phyloP scores from a whole-genome alignment of 2,329 filamentous ascomycete species.

The Ramichloridium luteum region DNA sequence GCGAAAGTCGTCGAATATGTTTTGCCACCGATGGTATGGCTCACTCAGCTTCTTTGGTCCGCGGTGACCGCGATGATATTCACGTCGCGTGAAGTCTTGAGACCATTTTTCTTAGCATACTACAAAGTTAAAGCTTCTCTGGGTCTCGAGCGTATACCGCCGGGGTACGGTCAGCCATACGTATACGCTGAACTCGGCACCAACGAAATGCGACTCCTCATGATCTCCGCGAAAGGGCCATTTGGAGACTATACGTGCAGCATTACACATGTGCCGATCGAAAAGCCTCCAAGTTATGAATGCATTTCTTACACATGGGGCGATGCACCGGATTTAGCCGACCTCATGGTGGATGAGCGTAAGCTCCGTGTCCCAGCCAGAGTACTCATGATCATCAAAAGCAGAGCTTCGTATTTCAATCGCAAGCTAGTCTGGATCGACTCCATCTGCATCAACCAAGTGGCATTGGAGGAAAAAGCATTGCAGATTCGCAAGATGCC shows the following conservation, averaged over 20 bases:
- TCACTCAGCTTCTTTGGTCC: not conserved
- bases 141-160: too few relatives aligned
- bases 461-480: constrained; percentile 3
- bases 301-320: constrained; percentile 2
- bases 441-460: constrained; percentile 8
- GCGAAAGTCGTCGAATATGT: not conserved
- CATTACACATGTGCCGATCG: not conserved
- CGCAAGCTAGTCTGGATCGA: constrained; percentile 4
- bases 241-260: constrained; percentile 1
- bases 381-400: not conserved
- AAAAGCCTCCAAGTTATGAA: not conserved
- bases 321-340: not conserved
- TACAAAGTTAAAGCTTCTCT: not conserved
- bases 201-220: not conserved
- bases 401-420: not conserved
- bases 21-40: not conserved
- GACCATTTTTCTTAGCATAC: not conserved
- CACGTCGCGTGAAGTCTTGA: not conserved
- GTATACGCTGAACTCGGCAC: not conserved
- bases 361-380: not conserved
- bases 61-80: not conserved
- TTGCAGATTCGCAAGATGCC: constrained; percentile 6
- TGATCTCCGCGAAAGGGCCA: not conserved
- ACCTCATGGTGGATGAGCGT: not conserved
- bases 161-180: not conserved